Base-by-base conservation (phyloP, 441 rosid genomes). In the Brassica balearica region DNA sequence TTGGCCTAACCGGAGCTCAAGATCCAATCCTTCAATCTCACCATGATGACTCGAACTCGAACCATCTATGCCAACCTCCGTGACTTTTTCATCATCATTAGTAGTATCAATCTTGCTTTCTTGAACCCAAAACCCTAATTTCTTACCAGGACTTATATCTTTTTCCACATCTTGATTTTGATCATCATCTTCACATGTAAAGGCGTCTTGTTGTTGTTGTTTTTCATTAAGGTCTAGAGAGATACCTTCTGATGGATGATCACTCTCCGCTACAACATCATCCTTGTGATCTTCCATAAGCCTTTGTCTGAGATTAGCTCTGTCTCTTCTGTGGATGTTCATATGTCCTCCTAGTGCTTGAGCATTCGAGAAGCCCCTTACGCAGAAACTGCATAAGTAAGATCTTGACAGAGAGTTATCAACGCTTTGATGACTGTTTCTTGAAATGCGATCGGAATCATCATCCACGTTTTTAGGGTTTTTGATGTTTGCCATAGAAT, bases 261-360 rank as follows among this genome's bases (percentile, higher is more conserved):
- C 75, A 69, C 43, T 69, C 12, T 64, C 75, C 6, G 34, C 68
- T 25, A 75, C 64, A 48, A 65, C 48, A 46, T 68, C 73, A 17
- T 80, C 73, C 4, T 76, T 63, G 32, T 72, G 56, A 22, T 76
- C 80, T 78, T 76, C 74, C 51, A 75, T 66, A 11, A 84, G 66
- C 19, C 79, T 43, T 65, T 85, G 84, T 79, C 85, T 88, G 74
- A 88, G 85, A 79, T 82, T 87, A 48, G 87, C 94, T 79, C 88
- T 90, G 85, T 90, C 87, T 79, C 84, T 87, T 66, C 94, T 86
- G 67, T 90, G 92, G 71, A 90, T 88, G 76, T 90, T 90, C 94
- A 88, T 88, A 83, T 89, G 92, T 7, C 92, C 90, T 6, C 93
- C 93, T 6, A 89, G 75, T 55, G 91, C 93, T 81, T 90, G 94